Evolutionary conservation across 306 rosid species (phyloP).

Genomic region (Amphicarpaea edgeworthii): DNA sequence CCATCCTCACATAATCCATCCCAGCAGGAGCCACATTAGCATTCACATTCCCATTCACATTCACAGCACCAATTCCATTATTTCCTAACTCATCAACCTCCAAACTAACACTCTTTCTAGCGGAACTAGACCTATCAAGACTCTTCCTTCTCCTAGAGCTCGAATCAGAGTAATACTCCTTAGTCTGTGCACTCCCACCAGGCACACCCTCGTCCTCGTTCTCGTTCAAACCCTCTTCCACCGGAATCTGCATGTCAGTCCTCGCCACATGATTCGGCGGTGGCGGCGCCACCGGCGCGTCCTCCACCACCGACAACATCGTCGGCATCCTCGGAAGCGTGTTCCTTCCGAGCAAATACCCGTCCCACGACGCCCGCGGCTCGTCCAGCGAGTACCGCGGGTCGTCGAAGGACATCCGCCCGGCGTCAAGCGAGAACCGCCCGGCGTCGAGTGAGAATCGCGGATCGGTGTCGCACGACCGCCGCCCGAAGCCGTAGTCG

Average conservation of each 20-base stretch:
- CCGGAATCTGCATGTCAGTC: conserved; percentile 75
- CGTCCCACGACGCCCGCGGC: conserved; percentile 97
- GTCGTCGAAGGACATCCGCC: conserved; percentile 81
- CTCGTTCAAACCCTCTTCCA: conserved; percentile 65
- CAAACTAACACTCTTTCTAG: conserved; percentile 53
- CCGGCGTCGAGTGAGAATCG: conserved; percentile 78
- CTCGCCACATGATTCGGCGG: conserved; percentile 51
- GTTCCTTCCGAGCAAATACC: conserved; percentile 66
- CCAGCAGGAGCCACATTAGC: conserved; percentile 78
- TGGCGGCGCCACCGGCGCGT: conserved; percentile 56
- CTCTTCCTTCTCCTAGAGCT: conserved; percentile 82
- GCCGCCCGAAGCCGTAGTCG: conserved; percentile 87
- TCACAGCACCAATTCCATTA: too few species aligned
- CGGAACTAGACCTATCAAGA: conserved; percentile 82
- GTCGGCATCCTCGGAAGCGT: conserved; percentile 77
- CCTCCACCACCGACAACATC: conserved; percentile 91
- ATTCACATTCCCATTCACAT: conserved; percentile 32
- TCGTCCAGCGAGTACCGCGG: conserved; percentile 87
- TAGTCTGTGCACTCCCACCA: conserved; percentile 81
- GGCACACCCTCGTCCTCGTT: conserved; percentile 59
- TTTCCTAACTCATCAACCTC: conserved; percentile 73
- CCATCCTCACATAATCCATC: conserved; percentile 59
- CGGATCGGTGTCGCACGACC: conserved; percentile 95
- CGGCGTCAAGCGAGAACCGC: conserved; percentile 65
- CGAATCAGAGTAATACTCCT: conserved; percentile 81